phyloP scores from a whole-genome alignment of 768 basidiomycete genomes.

The Suillus spraguei region DNA sequence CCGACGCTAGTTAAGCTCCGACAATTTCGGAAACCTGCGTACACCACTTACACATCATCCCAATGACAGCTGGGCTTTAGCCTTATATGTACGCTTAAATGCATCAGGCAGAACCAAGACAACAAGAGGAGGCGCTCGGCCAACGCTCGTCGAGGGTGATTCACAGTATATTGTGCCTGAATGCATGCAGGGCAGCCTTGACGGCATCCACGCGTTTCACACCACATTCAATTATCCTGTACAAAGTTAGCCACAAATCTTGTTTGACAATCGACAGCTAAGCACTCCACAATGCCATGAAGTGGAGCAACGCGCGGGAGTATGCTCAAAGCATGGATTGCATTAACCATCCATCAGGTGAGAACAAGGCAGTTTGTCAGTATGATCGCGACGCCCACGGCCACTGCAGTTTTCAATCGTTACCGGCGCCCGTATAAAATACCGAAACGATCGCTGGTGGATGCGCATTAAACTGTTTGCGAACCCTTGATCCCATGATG shows the following conservation, averaged over 20 bases:
- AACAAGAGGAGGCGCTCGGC: not conserved
- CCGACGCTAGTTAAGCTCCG: not conserved
- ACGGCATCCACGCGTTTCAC: not conserved
- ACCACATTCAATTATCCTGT: not conserved
- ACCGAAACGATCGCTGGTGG: not conserved
- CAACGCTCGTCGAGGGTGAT: not conserved
- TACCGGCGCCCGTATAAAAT: not conserved
- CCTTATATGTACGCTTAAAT: not conserved
- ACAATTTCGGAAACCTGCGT: not conserved
- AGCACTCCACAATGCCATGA: not conserved
- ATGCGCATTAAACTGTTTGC: not conserved
- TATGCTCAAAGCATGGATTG: no score
- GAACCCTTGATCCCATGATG: not conserved
- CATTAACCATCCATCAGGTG: not conserved
- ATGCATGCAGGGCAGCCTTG: not conserved
- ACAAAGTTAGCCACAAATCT: not conserved
- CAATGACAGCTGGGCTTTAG: constrained; percentile 1
- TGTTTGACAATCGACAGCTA: not conserved
- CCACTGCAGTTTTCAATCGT: not conserved
- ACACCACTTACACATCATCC: no score
- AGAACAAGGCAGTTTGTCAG: not conserved
- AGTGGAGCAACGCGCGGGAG: no score
- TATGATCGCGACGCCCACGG: not conserved
- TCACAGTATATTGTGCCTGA: not conserved
- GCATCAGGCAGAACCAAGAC: not conserved